Evolutionary conservation across 805 yeast genomes (phyloP).

Genomic region (Schizosaccharomyces lindneri): DNA sequence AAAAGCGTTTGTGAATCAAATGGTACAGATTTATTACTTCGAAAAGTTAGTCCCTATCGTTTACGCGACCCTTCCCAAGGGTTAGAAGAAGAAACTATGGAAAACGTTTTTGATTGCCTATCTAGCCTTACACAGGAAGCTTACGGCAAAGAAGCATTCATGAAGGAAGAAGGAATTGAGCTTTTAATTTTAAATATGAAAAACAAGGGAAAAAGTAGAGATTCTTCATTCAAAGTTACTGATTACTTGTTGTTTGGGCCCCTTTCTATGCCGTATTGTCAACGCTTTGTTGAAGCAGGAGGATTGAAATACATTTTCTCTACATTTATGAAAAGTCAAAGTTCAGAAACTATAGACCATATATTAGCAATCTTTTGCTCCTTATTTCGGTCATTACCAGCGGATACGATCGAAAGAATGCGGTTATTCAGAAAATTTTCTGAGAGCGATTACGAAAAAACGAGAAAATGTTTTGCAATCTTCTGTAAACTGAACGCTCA

Average conservation of each 20-base stretch:
- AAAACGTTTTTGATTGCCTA: constrained; percentile 8
- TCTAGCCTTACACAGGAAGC: constrained; percentile 6
- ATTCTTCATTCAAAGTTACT: constrained; percentile 6
- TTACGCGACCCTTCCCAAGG: constrained; percentile 5
- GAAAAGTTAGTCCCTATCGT: constrained; percentile 6
- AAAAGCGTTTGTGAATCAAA: constrained; percentile 4
- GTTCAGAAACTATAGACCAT: constrained; percentile 6
- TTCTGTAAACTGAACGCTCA: constrained; percentile 3
- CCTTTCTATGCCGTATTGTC: constrained; percentile 3
- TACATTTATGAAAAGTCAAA: constrained; percentile 6
- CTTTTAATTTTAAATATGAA: constrained; percentile 6
- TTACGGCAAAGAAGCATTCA: constrained; percentile 6
- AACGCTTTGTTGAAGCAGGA: constrained; percentile 6
- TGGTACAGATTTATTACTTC: constrained; percentile 7
- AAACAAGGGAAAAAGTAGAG: constrained; percentile 7
- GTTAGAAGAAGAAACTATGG: constrained; percentile 8
- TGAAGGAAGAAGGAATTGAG: constrained; percentile 9
- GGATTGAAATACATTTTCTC: constrained; percentile 7
- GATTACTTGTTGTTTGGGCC: constrained; percentile 8
- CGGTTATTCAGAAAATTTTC: constrained; percentile 7
- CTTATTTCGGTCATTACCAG: constrained; percentile 8
- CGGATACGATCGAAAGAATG: constrained; percentile 6
- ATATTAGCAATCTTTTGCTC: constrained; percentile 8
- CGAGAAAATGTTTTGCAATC: constrained; percentile 3
- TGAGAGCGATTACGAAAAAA: constrained; percentile 8